Conservation (phyloP, 2,329 filamentous ascomycete species). For the Fusarium succisae region DNA sequence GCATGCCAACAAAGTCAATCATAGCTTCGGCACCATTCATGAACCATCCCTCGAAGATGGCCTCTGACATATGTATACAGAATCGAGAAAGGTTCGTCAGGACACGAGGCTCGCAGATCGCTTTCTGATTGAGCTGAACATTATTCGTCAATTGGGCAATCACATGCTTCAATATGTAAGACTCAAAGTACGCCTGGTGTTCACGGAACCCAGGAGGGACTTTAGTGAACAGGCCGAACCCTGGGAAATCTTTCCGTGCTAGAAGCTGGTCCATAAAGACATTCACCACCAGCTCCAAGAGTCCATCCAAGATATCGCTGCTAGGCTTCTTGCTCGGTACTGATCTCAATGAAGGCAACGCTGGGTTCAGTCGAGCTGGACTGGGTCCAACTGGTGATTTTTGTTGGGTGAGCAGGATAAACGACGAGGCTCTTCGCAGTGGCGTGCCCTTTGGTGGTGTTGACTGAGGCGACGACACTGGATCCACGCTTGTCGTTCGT, state of each 20-base stretch:
- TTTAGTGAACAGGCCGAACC: constrained; percentile 85
- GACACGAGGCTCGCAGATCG: constrained; percentile 81
- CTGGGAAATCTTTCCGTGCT: constrained; percentile 87
- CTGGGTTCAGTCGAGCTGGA: constrained; percentile 67
- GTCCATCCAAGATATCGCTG: constrained; percentile 76
- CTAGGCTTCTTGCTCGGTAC: constrained; percentile 63
- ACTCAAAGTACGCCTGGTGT: constrained; percentile 94
- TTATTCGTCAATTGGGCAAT: constrained; percentile 75
- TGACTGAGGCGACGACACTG: constrained; percentile 59
- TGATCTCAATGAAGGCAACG: constrained; percentile 52
- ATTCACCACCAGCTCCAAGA: constrained; percentile 79
- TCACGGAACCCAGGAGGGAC: constrained; percentile 93
- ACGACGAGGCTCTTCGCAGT: constrained; percentile 85
- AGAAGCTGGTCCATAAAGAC: constrained; percentile 90
- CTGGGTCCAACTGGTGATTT: constrained; percentile 66
- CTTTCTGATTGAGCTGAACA: constrained; percentile 75
- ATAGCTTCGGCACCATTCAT: constrained; percentile 84
- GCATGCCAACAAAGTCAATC: constrained; percentile 84
- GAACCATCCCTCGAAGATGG: constrained; percentile 96
- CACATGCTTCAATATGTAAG: constrained; percentile 81
- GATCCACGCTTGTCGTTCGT: constrained; percentile 70
- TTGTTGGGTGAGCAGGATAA: constrained; percentile 84
- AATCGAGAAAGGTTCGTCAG: constrained; percentile 89
- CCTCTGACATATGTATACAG: constrained; percentile 82
- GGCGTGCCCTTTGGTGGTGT: constrained; percentile 65